Conservation (phyloP, 2,329 filamentous ascomycete species). For the Fusarium longipes region DNA sequence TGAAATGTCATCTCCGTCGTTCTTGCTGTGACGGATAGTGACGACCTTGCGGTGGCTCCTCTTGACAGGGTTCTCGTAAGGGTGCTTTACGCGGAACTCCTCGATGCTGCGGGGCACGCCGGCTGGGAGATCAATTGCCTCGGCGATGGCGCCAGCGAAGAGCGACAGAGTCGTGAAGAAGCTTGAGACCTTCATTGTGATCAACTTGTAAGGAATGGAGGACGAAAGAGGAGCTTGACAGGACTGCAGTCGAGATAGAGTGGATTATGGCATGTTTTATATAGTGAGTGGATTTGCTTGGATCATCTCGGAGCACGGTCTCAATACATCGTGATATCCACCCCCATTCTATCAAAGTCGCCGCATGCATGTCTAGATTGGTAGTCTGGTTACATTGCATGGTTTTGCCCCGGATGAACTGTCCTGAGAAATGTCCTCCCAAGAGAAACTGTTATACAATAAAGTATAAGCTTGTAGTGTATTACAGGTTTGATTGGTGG, state of each 20-base stretch:
- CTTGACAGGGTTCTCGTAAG: constrained; percentile 13
- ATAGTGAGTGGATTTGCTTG: constrained; percentile 11
- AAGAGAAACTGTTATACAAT: not conserved
- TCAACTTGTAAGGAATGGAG: not conserved
- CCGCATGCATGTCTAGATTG: not conserved
- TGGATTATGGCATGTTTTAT: constrained; percentile 1
- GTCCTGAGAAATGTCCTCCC: not conserved
- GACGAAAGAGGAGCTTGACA: not conserved
- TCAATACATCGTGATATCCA: constrained; percentile 12
- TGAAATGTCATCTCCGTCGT: constrained; percentile 67
- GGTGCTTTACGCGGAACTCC: constrained; percentile 35
- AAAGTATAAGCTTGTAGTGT: constrained; percentile 24
- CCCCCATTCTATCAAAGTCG: constrained; percentile 3
- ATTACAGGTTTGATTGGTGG: constrained; percentile 13
- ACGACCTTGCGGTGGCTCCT: constrained; percentile 24
- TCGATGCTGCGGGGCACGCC: constrained; percentile 42
- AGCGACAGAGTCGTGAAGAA: constrained; percentile 36
- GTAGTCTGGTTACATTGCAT: not conserved
- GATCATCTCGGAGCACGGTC: constrained; percentile 13
- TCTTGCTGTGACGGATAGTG: constrained; percentile 52
- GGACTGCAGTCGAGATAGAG: not conserved
- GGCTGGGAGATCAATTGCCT: constrained; percentile 40
- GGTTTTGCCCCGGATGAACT: not conserved
- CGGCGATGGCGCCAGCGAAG: constrained; percentile 34
- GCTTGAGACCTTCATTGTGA: constrained; percentile 39